These are phyloP conservation scores for Cephalotrichum gorgonifer DNA, from an alignment of 2,329 filamentous ascomycete species.

Conservation along the genomic window DNA sequence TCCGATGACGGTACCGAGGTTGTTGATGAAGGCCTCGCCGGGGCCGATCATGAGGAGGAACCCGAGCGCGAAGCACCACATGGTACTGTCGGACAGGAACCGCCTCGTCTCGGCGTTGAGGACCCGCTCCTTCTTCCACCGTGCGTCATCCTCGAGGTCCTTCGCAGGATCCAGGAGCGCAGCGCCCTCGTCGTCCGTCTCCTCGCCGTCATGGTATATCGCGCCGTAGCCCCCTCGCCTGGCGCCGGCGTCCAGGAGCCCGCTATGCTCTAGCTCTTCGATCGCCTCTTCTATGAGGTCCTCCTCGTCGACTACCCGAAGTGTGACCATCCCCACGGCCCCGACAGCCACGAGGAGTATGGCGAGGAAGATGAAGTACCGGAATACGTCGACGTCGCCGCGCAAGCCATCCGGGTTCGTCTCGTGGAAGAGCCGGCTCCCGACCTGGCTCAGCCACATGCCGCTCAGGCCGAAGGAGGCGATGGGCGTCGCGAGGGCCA, in stretches of 20 bases:
- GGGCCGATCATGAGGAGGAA: constrained; percentile 92
- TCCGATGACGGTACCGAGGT: constrained; percentile 85
- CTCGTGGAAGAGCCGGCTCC: constrained; percentile 67
- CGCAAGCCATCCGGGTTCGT: constrained; percentile 49
- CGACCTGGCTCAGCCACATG: constrained; percentile 91
- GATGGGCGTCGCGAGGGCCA: constrained; percentile 84
- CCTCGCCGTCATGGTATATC: constrained; percentile 24
- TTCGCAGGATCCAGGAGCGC: constrained; percentile 26
- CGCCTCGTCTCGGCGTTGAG: constrained; percentile 82
- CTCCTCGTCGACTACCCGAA: constrained; percentile 74
- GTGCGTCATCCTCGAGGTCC: constrained; percentile 31
- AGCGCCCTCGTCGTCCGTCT: constrained; percentile 34
- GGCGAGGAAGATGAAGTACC: constrained; percentile 80
- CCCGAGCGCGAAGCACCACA: constrained; percentile 88
- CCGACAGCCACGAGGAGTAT: constrained; percentile 62
- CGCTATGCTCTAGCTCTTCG: constrained; percentile 83
- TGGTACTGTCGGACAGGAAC: constrained; percentile 80
- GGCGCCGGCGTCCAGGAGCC: constrained; percentile 68
- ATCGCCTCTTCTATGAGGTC: constrained; percentile 84
- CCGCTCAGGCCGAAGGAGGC: constrained; percentile 87
- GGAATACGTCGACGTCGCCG: constrained; percentile 63
- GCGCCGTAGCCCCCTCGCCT: constrained; percentile 56
- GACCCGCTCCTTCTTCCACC: constrained; percentile 76
- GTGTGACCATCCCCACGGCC: constrained; percentile 58
- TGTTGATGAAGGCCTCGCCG: constrained; percentile 97